Evolutionary conservation across 1,139 yeast species (phyloP), one percentile per base, ranked within the genome.

Genomic region (Geotrichum australiense): DNA sequence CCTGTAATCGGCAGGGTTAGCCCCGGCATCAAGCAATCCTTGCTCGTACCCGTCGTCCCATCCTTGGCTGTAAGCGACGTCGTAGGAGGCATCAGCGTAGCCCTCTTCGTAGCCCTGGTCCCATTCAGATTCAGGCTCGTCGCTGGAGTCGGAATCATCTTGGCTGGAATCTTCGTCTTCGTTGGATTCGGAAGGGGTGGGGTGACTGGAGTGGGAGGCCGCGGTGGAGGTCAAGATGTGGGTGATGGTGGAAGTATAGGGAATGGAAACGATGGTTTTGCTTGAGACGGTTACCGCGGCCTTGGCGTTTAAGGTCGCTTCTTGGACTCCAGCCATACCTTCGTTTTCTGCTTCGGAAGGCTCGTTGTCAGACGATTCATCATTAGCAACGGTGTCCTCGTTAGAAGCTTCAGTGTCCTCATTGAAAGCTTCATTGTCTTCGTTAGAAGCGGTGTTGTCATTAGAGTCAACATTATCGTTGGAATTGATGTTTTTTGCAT

Each of bases 41-140:
- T 22, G 5, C 35, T 15, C 3, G 28, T 37, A 37, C n/a, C 41
- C 36, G 18, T 14, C 30, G 21, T 37, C 41, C 28, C 25, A 37
- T 5, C 41, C 41, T 20, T 30, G 41, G 24, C 41, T 37, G 22
- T 30, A 37, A 5, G 41, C 41, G 2, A 30, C 41, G 28, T 37
- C 41, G 20, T 37, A 37, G 2, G 29, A 14, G 5, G 30, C 41
- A 21, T 37, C 41, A n/a, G 36, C 29, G 23, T 37, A 37, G 18
- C 41, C 41, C 22, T 37, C 31, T 18, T 30, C 28, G 27, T 36
- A 36, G 20, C 12, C 26, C 4, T 26, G 26, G 14, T 19, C 23
- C 5, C 22, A 30, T 7, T 14, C 26, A 6, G 29, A 7, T 5
- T 27, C 33, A 18, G 27, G 34, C 3, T 27, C 39, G 4, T 25